Base-by-base conservation (phyloP, 176 grass and related monocot genomes). In the Aegilops sharonensis region DNA sequence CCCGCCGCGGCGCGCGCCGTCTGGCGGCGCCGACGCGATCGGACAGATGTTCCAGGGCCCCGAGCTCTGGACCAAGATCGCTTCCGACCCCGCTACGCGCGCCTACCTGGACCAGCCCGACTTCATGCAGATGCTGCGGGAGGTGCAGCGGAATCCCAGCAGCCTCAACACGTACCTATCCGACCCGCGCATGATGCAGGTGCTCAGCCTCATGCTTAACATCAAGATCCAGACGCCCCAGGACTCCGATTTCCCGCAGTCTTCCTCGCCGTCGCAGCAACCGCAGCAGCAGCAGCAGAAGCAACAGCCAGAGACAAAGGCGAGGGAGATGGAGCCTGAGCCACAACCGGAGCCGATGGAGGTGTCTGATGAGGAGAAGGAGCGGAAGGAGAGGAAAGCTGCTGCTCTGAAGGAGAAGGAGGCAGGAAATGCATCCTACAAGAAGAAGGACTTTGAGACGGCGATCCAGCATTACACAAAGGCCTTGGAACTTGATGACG, bases 141-240 rank as follows among this genome's bases (percentile, higher is more conserved):
- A 99, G 5, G 87, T 99, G 81, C 97, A 99, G 89, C 81, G 87
- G 66, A 94, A 99, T 32, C 97, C 97, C 29, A 90, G 88, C 81
- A 94, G 31, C 68, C 45, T 99, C 66, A 96, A 90, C 40, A 85
- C 81, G 85, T 91, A 96, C 80, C 88, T 99, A 2, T 81, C 74
- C 48, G 97, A 99, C 64, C 94, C 88, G 72, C 91, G 97, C 30
- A 99, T 99, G 97, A 94, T 99, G 94, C 92, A 99, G 78, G 94
- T 93, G 82, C 89, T 99, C 17, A 91, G 94, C 11, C 90, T 99
- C 84, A 87, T 99, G 82, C 94, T 99, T 72, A 99, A 99, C 75
- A 89, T 99, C 52, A 99, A 94, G 90, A 89, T 99, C 87, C 93
- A 88, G 81, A 80, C 81, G 0, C 60, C 84, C 7, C 88, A 87